Base-by-base conservation (phyloP, 768 basidiomycete genomes). In the Rhizopogon vulgaris region DNA sequence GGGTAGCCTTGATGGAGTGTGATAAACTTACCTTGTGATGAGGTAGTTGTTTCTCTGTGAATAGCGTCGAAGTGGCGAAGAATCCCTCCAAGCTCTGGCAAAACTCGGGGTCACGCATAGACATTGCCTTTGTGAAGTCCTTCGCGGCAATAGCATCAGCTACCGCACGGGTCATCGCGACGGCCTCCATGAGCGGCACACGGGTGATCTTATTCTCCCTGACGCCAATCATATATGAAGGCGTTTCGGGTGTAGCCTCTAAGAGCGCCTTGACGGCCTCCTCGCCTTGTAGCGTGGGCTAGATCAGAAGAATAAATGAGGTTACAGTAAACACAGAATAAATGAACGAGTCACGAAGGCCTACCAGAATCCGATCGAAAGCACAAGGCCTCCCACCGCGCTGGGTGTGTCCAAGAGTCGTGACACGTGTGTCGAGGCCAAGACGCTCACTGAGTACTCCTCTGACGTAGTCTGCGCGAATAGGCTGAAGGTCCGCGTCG, bases 211-310 rank as follows among this genome's bases (percentile, higher is more conserved):
- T 95, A 74, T 96, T 97, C 72, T 97, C 94, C 56, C 82, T 80
- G 37, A 96, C 77, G 22, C 96, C 94, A 62, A 99, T 98, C 87
- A 99, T 95, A 65, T 94, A 97, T 0, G 93, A 95, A 4, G 95
- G 95, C 0, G 89, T 92, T 17, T 87, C 82, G 4, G 94, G 92
- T 0, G 82, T 88, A 0, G 95, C 81, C 59, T 87, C 83, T 6
- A 98, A 73, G 25, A 98, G 74, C 2, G 91, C 88, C 48, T 93
- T 80, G 45, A 98, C 88, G 1, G 96, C 95, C 63, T 96, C 90
- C 28, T 93, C 79, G 48, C 93, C 94, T 76, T 99, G 94, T n/a
- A 98, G 72, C 0, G 94, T 96, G 0, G 95, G 93, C 93, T 95
- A 60, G 10, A 22, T n/a, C 36, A 4, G 30, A 34, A 34, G 11